These are phyloP conservation scores for Hysterangium stoloniferum DNA, from an alignment of 768 basidiomycete genomes.

Conservation along the genomic window DNA sequence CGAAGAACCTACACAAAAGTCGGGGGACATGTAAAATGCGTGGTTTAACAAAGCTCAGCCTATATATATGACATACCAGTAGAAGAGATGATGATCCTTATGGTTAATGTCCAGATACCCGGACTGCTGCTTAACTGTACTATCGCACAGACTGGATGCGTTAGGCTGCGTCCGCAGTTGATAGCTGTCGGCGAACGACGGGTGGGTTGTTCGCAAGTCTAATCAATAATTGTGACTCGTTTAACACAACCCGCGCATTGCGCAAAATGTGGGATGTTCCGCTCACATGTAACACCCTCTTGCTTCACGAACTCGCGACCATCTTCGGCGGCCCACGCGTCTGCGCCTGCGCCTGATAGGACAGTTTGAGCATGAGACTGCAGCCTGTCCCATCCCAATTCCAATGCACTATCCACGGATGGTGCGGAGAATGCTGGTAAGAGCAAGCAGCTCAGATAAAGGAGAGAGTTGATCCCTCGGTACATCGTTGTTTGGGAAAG, in stretches of 20 bases:
- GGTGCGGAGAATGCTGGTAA: no score
- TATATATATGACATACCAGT: constrained; percentile 47
- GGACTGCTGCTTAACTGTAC: constrained; percentile 70
- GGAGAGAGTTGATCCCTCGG: no score
- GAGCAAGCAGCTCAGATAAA: no score
- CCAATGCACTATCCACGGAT: no score
- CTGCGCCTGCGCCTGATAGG: no score
- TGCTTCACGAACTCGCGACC: constrained; percentile 64
- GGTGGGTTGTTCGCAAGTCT: constrained; percentile 62
- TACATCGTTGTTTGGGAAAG: no score
- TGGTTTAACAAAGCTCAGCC: background rate
- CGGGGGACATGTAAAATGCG: constrained; percentile 1
- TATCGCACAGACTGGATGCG: constrained; percentile 69
- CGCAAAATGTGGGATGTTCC: background rate
- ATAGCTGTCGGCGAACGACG: constrained; percentile 39
- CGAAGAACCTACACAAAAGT: constrained; percentile 73
- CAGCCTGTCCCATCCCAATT: no score
- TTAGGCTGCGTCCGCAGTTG: constrained; percentile 46
- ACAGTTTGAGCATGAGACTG: no score
- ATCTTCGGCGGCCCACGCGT: no score
- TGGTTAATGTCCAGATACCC: constrained; percentile 68
- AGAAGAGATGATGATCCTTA: constrained; percentile 75
- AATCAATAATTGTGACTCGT: background rate
- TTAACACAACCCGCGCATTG: background rate
- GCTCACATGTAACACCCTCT: constrained; percentile 65